A percentile compares a stretch with the other conserved stretches of the same genome.
Evolutionary conservation across 495 filamentous ascomycete species (phyloP).

Genomic region (Annulohypoxylon stygium): DNA sequence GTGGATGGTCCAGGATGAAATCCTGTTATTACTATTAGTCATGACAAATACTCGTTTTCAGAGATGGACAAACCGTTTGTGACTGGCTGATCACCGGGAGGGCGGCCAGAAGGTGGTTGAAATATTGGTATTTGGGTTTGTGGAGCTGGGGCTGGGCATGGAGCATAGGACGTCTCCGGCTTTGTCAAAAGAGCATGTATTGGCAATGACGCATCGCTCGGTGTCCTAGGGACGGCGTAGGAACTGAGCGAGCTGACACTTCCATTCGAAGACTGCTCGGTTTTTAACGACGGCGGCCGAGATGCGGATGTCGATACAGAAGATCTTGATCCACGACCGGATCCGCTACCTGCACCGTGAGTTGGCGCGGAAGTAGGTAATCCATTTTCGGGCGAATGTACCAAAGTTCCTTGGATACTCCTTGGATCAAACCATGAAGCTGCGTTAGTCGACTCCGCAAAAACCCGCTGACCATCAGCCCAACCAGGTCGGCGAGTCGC

Average conservation of each 20-base stretch:
- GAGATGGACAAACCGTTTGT: conserved; percentile 7
- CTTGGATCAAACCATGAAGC: conserved; percentile 49
- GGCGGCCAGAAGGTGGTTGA: conserved; percentile 42
- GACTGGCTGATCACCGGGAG: conserved; percentile 28
- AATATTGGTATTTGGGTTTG: conserved; percentile 38
- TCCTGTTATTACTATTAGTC: conserved; percentile 22
- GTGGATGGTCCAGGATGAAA: conserved; percentile 16
- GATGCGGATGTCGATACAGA: conserved; percentile 46
- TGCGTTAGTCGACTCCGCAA: conserved; percentile 29
- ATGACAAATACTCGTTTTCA: background rate
- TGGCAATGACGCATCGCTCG: conserved; percentile 59
- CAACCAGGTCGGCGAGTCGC: conserved; percentile 35
- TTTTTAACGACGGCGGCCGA: conserved; percentile 51
- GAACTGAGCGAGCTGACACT: conserved; percentile 52
- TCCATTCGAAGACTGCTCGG: conserved; percentile 56
- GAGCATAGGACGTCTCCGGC: conserved; percentile 40
- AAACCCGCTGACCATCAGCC: conserved; percentile 36
- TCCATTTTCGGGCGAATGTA: conserved; percentile 46
- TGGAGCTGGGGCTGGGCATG: conserved; percentile 10
- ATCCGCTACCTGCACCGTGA: conserved; percentile 21
- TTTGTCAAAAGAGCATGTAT: conserved; percentile 62
- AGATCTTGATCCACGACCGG: conserved; percentile 41
- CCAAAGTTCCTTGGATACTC: conserved; percentile 31
- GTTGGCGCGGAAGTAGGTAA: conserved; percentile 28
- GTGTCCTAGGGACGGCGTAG: conserved; percentile 53